A percentile compares a stretch with the other conserved stretches of the same genome.
phyloP scores from a whole-genome alignment of 805 yeast species.

The Ogataea salicorniae region DNA sequence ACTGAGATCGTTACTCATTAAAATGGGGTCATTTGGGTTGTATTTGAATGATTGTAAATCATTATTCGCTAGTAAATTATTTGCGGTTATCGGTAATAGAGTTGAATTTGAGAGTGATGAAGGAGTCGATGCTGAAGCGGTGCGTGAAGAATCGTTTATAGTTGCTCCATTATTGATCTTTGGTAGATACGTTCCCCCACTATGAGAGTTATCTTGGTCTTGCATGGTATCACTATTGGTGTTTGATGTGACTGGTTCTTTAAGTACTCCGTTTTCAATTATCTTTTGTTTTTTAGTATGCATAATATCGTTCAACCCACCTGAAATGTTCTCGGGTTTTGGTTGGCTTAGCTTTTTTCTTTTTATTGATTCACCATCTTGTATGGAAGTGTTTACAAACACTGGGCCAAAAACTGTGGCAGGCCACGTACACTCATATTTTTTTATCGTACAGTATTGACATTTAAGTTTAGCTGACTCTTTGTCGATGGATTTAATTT shows the following conservation, averaged over 20 bases:
- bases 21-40: background rate
- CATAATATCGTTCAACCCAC: background rate
- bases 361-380: constrained; percentile 6
- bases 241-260: background rate
- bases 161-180: background rate
- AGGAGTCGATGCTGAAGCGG: background rate
- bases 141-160: background rate
- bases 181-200: too few relatives aligned
- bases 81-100: background rate
- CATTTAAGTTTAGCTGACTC: constrained; percentile 6
- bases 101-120: background rate
- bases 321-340: constrained; percentile 1
- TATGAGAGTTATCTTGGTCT: too few relatives aligned
- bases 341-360: constrained; percentile 3
- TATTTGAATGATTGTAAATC: background rate
- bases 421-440: constrained; percentile 8
- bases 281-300: background rate
- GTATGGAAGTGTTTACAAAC: constrained; percentile 5
- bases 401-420: constrained; percentile 8
- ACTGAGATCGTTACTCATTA: background rate
- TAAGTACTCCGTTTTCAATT: background rate
- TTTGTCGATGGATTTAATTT: constrained; percentile 5
- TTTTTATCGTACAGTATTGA: constrained; percentile 4
- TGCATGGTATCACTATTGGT: too few relatives aligned
- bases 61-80: background rate